These are phyloP conservation scores for Fusarium bulbicola DNA, from an alignment of 2,329 filamentous ascomycete genomes.

Conservation along the genomic window DNA sequence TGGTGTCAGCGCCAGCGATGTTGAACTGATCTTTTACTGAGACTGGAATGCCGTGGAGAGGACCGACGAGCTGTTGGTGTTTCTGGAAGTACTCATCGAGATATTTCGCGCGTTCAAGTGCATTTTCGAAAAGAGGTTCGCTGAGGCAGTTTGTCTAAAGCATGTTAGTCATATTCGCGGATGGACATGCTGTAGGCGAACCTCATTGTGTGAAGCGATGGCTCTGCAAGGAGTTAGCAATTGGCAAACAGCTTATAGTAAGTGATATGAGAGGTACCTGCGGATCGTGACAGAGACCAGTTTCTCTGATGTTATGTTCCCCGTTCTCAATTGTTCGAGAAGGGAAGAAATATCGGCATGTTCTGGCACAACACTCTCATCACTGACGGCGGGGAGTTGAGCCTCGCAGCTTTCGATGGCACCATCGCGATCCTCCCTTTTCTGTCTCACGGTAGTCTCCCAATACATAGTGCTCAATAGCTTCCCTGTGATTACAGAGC, in stretches of 20 bases:
- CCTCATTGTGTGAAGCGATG: not conserved
- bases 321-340: not conserved
- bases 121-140: not conserved
- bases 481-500: accelerated
- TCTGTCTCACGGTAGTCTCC: not conserved
- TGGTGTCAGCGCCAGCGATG: not conserved
- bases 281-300: not conserved
- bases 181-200: not conserved
- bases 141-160: not conserved
- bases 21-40: not conserved
- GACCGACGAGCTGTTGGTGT: not conserved
- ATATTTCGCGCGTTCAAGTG: not conserved
- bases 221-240: not conserved
- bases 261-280: not conserved
- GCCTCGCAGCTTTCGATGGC: not conserved
- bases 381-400: not conserved
- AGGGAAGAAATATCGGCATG: not conserved
- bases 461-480: not conserved
- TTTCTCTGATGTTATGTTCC: not conserved
- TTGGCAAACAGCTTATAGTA: accelerated
- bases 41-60: not conserved
- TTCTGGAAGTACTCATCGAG: not conserved
- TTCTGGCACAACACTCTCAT: not conserved
- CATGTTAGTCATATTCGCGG: not conserved
- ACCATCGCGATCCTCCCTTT: not conserved